Conservation (phyloP, 768 basidiomycete species). For the Rhizopogon vesiculosus region DNA sequence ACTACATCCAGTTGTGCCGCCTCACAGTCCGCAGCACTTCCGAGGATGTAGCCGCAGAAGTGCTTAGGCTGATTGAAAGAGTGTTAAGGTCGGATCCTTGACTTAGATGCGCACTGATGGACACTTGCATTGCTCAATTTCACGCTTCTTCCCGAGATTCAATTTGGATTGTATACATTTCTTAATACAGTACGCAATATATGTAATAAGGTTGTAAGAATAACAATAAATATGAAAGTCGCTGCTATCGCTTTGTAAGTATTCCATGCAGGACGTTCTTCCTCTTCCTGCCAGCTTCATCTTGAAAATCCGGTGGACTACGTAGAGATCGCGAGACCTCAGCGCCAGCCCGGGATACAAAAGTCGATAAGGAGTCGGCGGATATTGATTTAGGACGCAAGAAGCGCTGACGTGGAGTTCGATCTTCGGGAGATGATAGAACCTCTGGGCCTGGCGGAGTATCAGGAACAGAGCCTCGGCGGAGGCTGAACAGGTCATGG, state of each 20-base stretch:
- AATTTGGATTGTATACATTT: constrained; percentile 9
- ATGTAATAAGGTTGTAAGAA: constrained; percentile 9
- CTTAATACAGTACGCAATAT: constrained; percentile 23
- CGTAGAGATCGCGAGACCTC: constrained; percentile 7
- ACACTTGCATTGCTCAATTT: background rate
- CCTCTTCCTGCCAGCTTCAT: constrained; percentile 26
- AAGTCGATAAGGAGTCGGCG: constrained; percentile 47
- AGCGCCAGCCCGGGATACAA: constrained; percentile 7
- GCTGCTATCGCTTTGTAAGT: constrained; percentile 30
- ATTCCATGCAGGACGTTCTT: constrained; percentile 39
- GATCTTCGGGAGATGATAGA: constrained; percentile 12
- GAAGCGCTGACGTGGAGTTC: constrained; percentile 18
- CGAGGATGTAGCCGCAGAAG: constrained; percentile 76
- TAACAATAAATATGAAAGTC: background rate
- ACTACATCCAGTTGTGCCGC: constrained; percentile 67
- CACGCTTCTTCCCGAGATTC: constrained; percentile 3
- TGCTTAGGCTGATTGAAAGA: constrained; percentile 47
- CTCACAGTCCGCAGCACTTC: constrained; percentile 94
- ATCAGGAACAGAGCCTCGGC: constrained; percentile 25
- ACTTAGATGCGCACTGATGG: background rate
- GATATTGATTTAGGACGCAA: constrained; percentile 50
- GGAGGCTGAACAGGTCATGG: constrained; percentile 11
- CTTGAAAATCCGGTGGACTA: constrained; percentile 2
- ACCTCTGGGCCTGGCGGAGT: constrained; percentile 7
- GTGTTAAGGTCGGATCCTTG: constrained; percentile 27